A percentile compares a stretch with the other conserved stretches of the same genome.
Conservation (phyloP, 2,329 filamentous ascomycete genomes). For the Emergomyces pasteurianus region DNA sequence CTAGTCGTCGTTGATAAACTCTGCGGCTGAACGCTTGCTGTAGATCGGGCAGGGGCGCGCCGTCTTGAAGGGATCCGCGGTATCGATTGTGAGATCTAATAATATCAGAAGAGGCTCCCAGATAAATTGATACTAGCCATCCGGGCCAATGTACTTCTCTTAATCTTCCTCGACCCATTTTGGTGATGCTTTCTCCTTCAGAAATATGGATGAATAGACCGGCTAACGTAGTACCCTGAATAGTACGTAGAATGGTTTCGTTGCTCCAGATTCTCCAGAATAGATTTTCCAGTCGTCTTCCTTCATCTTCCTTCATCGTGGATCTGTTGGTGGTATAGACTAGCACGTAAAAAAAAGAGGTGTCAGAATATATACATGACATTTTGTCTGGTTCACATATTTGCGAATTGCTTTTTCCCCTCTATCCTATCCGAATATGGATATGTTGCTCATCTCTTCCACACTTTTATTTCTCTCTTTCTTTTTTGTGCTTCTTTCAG, state of each 20-base stretch:
- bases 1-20: neutral
- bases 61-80: neutral
- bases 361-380: neutral
- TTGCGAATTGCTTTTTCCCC: neutral
- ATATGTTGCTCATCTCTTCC: neutral
- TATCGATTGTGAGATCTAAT: neutral
- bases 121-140: neutral
- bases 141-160: conserved; percentile 7
- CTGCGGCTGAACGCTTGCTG: neutral
- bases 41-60: neutral
- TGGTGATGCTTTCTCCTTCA: conserved; percentile 17
- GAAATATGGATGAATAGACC: conserved; percentile 34
- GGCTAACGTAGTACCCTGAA: conserved; percentile 31
- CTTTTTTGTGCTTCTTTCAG: neutral
- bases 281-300: conserved; percentile 38
- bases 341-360: conserved; percentile 14
- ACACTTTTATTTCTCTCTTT: neutral
- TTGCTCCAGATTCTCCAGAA: conserved; percentile 43
- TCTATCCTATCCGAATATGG: neutral
- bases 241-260: conserved; percentile 22
- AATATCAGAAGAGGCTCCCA: neutral
- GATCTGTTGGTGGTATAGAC: conserved; percentile 37
- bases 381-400: neutral
- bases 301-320: conserved; percentile 29
- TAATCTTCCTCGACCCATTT: conserved; percentile 10